Evolutionary conservation across 1,284 basidiomycete species (phyloP).

Genomic region (Rhodotorula sp.): DNA sequence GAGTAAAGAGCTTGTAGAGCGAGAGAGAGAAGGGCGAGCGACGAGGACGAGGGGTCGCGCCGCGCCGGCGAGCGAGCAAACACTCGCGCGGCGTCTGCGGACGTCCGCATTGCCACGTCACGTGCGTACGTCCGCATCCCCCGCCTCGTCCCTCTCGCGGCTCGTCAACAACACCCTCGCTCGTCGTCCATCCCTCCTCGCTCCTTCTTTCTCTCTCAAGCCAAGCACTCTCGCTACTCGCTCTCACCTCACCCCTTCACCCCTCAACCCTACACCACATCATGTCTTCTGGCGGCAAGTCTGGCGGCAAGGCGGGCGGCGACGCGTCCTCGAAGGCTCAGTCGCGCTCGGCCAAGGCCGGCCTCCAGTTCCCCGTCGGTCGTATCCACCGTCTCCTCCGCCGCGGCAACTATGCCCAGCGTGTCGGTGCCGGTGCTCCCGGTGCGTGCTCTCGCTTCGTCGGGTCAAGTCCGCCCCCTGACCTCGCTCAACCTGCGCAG

Average conservation of each 20-base stretch:
- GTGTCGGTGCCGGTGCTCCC: slow-evolving; percentile 71
- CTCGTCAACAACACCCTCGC: slow-evolving; percentile 70
- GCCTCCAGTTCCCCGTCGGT: slow-evolving; percentile 81
- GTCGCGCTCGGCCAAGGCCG: slow-evolving; percentile 69
- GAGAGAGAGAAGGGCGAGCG: slow-evolving; percentile 4
- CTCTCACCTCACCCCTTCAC: slow-evolving; percentile 46
- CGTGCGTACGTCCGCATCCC: background rate
- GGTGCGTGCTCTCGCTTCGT: slow-evolving; percentile 57
- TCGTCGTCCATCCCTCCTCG: slow-evolving; percentile 40
- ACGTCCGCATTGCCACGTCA: slow-evolving; percentile 9
- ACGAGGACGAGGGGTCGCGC: slow-evolving; percentile 27
- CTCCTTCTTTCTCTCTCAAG: slow-evolving; percentile 63
- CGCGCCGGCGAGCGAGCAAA: slow-evolving; percentile 22
- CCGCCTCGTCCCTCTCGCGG: no score
- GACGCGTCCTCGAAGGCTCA: slow-evolving; percentile 61
- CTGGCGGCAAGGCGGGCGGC: slow-evolving; percentile 60
- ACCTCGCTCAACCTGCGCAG: slow-evolving; percentile 54
- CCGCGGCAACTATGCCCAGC: slow-evolving; percentile 57
- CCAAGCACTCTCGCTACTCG: background rate
- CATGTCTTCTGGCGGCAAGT: slow-evolving; percentile 63
- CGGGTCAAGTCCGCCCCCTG: background rate
- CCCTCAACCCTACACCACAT: slow-evolving; percentile 59
- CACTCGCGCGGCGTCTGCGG: background rate
- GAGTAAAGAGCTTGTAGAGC: background rate
- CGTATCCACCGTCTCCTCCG: slow-evolving; percentile 79